These are phyloP conservation scores for Phytophthora rubi DNA, from an alignment of 352 stramenopile species.

Conservation along the genomic window DNA sequence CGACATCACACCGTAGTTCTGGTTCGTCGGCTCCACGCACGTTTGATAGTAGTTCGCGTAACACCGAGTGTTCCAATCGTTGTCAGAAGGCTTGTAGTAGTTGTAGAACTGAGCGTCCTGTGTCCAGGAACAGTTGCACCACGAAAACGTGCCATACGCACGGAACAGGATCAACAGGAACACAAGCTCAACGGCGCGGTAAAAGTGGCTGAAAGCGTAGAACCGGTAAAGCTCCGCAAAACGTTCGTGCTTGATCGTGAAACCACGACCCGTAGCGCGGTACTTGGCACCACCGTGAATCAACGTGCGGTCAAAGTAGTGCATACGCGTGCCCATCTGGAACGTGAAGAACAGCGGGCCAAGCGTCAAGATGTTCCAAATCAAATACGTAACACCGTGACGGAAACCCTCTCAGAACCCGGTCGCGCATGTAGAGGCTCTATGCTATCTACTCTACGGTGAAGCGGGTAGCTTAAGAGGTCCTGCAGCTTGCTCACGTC, in stretches of 20 bases:
- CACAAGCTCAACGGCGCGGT: constrained; percentile 96
- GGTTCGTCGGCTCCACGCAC: constrained; percentile 94
- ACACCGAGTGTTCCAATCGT: constrained; percentile 82
- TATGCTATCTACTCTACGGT: no score
- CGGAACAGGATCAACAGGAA: constrained; percentile 86
- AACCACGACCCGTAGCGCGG: constrained; percentile 97
- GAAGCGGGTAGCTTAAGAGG: no score
- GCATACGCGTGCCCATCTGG: constrained; percentile 98
- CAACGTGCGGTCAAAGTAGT: constrained; percentile 99
- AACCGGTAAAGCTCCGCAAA: constrained; percentile 98
- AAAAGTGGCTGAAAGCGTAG: constrained; percentile 98
- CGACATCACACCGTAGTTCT: constrained; percentile 98
- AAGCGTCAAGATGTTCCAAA: constrained; percentile 97
- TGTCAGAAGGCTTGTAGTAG: constrained; percentile 72
- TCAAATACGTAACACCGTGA: constrained; percentile 91
- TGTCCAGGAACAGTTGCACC: constrained; percentile 90
- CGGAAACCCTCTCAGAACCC: constrained; percentile 83
- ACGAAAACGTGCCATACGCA: constrained; percentile 94
- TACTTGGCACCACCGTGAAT: constrained; percentile 98
- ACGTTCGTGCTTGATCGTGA: constrained; percentile 98
- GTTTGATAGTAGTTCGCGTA: constrained; percentile 90
- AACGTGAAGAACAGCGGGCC: constrained; percentile 99
- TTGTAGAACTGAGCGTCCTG: constrained; percentile 80
- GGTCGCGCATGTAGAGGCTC: no score
- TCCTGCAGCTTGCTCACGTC: no score